Evolutionary conservation across 805 yeast species (phyloP), one percentile per base, ranked within the genome.

Genomic region (Ogataea degrootiae): DNA sequence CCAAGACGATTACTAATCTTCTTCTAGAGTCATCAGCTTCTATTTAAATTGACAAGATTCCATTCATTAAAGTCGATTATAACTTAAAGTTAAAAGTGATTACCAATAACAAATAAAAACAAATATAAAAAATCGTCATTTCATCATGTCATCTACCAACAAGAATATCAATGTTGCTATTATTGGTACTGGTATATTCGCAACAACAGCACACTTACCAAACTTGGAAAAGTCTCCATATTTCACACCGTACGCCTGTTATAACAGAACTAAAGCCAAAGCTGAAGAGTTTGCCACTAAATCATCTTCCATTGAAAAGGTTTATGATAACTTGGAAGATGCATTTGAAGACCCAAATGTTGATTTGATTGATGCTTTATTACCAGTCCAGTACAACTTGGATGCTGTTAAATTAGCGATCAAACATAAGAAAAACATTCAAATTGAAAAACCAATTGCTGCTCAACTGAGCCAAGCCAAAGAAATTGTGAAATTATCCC

Each of bases 371-470:
- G 97, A 92, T 62, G 95, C 89, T 2, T 73, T 91, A 52, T 76
- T 92, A 45, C 98, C 98, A n/a, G 96, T 83, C 1, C 92, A 89
- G 64, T 77, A 68, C 71, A 92, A 89, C 65, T 70, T 81, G 41
- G 80, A 73, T 37, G 82, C 82, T 2, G 84, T 90, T 34, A 74
- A 80, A 59, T 74, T 77, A 55, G 96, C 96, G 2, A 71, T 88
- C 46, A 75, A 77, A 42, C 76, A 85, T 56, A 79, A 81, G 43
- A 92, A 91, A 69, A 94, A 96, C 49, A 73, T 91, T 41, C 73
- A 80, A 36, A 67, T 92, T 59, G 98, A 92, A 66, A 92, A 92
- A 70, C 98, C 98, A 54, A 83, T 92, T 62, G 94, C 97, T 34
- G 96, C 96, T 37, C 83, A 77, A 50, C 66, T 92, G 58, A 77